Conservation (phyloP, 2,329 filamentous ascomycete genomes). For the Hypoxylon sp. region DNA sequence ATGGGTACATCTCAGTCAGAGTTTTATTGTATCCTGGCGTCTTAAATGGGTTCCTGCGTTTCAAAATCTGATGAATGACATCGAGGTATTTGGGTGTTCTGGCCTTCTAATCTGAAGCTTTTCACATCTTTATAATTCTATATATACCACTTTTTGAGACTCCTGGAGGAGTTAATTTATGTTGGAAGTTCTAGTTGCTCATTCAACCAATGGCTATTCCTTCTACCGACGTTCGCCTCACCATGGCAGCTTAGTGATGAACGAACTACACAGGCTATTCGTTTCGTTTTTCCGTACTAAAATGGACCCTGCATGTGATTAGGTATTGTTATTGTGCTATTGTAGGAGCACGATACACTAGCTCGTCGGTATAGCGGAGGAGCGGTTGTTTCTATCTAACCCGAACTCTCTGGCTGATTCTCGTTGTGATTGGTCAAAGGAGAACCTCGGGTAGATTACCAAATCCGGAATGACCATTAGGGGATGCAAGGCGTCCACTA, state of each 20-base stretch:
- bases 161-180: conserved; percentile 33
- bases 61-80: conserved; percentile 39
- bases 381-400: conserved; percentile 6
- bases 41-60: conserved; percentile 26
- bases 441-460: conserved; percentile 34
- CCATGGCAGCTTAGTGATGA: background rate
- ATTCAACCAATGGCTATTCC: conserved; percentile 11
- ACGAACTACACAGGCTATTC: conserved; percentile 8
- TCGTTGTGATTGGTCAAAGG: conserved; percentile 20
- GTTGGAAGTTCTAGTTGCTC: conserved; percentile 16
- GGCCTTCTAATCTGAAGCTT: conserved; percentile 22
- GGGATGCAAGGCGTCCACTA: conserved; percentile 25
- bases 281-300: conserved; percentile 8
- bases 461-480: conserved; percentile 24
- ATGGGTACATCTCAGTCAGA: conserved; percentile 12
- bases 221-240: conserved; percentile 4
- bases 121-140: conserved; percentile 40
- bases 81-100: conserved; percentile 26
- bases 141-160: conserved; percentile 41
- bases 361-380: conserved; percentile 9
- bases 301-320: conserved; percentile 12
- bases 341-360: conserved; percentile 7
- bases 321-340: background rate
- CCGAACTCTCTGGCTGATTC: background rate
- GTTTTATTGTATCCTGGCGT: conserved; percentile 28